Evolutionary conservation across 352 stramenopile genomes (phyloP).

Genomic region (Peronospora belbahrii): DNA sequence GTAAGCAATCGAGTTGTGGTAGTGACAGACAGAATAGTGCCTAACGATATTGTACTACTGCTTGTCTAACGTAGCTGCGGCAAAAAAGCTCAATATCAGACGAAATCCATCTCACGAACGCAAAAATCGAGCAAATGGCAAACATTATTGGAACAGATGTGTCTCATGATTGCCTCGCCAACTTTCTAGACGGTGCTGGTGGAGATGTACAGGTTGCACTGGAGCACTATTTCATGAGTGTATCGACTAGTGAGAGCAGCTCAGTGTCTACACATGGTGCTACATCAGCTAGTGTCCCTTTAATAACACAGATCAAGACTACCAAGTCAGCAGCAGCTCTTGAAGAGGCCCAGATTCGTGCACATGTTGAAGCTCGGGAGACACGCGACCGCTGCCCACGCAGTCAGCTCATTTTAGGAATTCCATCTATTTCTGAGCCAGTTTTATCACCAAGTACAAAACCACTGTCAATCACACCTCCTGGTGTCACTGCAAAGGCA

Average conservation of each 20-base stretch:
- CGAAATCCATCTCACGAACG: constrained; percentile 59
- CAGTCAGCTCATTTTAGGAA: constrained; percentile 64
- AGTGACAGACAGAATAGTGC: not conserved
- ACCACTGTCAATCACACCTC: constrained; percentile 14
- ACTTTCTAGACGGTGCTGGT: constrained; percentile 73
- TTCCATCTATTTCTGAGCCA: constrained; percentile 40
- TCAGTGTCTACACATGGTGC: not conserved
- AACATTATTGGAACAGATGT: constrained; percentile 70
- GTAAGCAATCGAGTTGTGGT: constrained; percentile 10
- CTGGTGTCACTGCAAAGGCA: constrained; percentile 6
- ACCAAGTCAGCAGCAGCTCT: constrained; percentile 11
- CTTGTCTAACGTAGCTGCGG: constrained; percentile 11
- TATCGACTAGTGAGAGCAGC: constrained; percentile 35
- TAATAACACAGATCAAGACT: constrained; percentile 5
- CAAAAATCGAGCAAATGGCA: constrained; percentile 82
- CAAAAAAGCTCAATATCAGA: constrained; percentile 52
- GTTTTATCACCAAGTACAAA: constrained; percentile 14
- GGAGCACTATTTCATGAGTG: constrained; percentile 86
- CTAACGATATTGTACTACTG: constrained; percentile 5
- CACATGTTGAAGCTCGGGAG: constrained; percentile 29
- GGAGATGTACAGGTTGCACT: constrained; percentile 79
- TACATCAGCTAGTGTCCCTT: constrained; percentile 1
- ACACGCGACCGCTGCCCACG: constrained; percentile 41
- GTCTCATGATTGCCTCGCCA: constrained; percentile 57
- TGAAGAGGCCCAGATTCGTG: constrained; percentile 27